phyloP scores from a whole-genome alignment of 2,329 filamentous ascomycete genomes.

The Penicillium sp. region DNA sequence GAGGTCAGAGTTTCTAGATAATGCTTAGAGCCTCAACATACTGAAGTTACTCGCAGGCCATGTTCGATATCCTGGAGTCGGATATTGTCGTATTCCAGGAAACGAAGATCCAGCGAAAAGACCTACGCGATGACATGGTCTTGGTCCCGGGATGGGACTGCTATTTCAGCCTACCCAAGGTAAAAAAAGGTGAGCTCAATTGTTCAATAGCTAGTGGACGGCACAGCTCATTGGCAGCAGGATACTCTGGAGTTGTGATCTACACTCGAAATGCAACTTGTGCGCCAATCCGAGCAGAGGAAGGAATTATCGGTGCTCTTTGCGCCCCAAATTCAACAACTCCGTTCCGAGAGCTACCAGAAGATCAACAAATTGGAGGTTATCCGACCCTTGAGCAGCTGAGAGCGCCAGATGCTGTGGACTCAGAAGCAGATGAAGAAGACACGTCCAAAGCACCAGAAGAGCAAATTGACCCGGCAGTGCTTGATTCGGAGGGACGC shows the following conservation, averaged over 20 bases:
- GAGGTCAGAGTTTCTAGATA: conserved; percentile 44
- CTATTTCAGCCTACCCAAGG: conserved; percentile 84
- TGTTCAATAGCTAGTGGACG: background rate
- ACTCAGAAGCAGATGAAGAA: conserved; percentile 1
- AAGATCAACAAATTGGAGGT: conserved; percentile 74
- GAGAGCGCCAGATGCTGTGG: background rate
- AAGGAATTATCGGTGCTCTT: conserved; percentile 82
- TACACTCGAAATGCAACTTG: conserved; percentile 87
- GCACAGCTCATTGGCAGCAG: conserved; percentile 41
- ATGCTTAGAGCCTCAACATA: background rate
- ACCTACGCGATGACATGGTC: conserved; percentile 91
- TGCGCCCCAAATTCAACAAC: conserved; percentile 64
- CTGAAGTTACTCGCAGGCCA: conserved; percentile 50
- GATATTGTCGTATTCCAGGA: conserved; percentile 96
- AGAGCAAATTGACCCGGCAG: conserved; percentile 58
- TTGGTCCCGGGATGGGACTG: conserved; percentile 92
- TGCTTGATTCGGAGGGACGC: conserved; percentile 83
- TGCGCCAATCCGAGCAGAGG: conserved; percentile 81
- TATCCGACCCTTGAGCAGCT: conserved; percentile 71
- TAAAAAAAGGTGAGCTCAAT: conserved; percentile 70
- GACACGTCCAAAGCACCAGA: conserved; percentile 30
- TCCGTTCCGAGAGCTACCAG: conserved; percentile 68
- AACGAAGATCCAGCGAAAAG: conserved; percentile 90
- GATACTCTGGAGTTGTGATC: conserved; percentile 91
- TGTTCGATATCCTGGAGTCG: conserved; percentile 89